These are phyloP conservation scores for Xylariaceae sp. DNA, from an alignment of 2,329 filamentous ascomycete genomes.

Conservation along the genomic window DNA sequence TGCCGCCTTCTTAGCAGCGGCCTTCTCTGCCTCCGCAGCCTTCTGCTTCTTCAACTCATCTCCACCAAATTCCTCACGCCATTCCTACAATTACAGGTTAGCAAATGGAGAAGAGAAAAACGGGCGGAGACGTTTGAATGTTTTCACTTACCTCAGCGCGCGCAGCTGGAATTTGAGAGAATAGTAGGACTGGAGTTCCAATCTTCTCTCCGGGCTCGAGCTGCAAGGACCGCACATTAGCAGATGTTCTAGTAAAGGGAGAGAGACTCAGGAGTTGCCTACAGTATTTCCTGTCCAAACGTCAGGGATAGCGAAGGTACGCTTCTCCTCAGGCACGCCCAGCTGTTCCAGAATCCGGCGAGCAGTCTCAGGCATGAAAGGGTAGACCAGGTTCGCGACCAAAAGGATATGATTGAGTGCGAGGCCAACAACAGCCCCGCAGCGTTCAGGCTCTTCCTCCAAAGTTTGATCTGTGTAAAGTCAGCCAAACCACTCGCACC, in stretches of 20 bases:
- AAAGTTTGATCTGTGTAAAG: constrained; percentile 40
- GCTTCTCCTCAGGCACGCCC: constrained; percentile 39
- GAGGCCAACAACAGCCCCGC: constrained; percentile 61
- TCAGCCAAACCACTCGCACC: not conserved
- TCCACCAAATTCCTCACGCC: constrained; percentile 70
- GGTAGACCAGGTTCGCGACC: constrained; percentile 69
- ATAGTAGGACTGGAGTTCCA: constrained; percentile 72
- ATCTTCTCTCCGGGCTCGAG: constrained; percentile 73
- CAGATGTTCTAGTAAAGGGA: not conserved
- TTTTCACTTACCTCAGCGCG: constrained; percentile 52
- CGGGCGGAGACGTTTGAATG: not conserved
- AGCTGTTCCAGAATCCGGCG: constrained; percentile 71
- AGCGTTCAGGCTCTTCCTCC: constrained; percentile 48
- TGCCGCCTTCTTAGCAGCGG: constrained; percentile 45
- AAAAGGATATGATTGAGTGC: constrained; percentile 80
- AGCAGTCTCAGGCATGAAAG: constrained; percentile 68
- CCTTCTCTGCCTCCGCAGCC: constrained; percentile 48
- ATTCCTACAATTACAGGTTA: constrained; percentile 45
- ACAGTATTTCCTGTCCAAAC: constrained; percentile 53
- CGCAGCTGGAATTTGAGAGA: constrained; percentile 74
- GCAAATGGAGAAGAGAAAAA: not conserved
- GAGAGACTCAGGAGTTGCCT: not conserved
- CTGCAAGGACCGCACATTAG: not conserved
- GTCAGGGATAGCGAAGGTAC: constrained; percentile 53
- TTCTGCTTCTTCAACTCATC: constrained; percentile 63